Evolutionary conservation across 2,329 filamentous ascomycete species (phyloP).

Genomic region (Chaetomium sp.): DNA sequence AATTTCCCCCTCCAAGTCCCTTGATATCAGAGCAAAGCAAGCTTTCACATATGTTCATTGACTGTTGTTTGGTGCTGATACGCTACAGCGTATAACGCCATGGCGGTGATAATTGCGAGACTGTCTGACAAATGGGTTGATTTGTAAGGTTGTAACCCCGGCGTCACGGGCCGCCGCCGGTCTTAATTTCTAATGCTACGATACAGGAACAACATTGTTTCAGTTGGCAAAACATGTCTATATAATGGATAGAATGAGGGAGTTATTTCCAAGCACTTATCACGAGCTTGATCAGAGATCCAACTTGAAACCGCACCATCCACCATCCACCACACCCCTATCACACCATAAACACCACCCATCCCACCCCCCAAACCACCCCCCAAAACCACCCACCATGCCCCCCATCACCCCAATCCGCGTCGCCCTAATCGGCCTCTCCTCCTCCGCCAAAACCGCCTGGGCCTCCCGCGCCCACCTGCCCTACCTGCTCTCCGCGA

Average conservation of each 20-base stretch:
- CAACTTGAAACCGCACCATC: neutral
- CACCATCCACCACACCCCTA: neutral
- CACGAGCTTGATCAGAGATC: neutral
- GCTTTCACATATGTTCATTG: neutral
- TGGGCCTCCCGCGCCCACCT: slow-evolving; percentile 62
- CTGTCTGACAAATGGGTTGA: neutral
- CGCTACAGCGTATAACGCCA: neutral
- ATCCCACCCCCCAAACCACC: neutral
- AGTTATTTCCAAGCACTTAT: neutral
- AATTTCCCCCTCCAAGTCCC: neutral
- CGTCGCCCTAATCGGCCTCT: slow-evolving; percentile 61
- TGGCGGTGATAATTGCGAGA: neutral
- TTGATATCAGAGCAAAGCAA: neutral
- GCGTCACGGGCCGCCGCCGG: no score
- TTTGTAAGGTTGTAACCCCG: neutral
- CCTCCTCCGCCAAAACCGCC: slow-evolving; percentile 50
- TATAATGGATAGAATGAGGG: neutral
- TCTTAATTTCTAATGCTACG: neutral
- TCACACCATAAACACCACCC: neutral
- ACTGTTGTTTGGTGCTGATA: neutral
- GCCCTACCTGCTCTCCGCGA: slow-evolving; percentile 57
- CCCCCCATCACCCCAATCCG: slow-evolving; percentile 36
- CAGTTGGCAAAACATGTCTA: neutral
- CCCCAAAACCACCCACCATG: neutral
- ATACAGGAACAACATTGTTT: neutral